A percentile compares a stretch with the other conserved stretches of the same genome.
Evolutionary conservation across 305 asterid species (phyloP).

Genomic region (Withania somnifera): DNA sequence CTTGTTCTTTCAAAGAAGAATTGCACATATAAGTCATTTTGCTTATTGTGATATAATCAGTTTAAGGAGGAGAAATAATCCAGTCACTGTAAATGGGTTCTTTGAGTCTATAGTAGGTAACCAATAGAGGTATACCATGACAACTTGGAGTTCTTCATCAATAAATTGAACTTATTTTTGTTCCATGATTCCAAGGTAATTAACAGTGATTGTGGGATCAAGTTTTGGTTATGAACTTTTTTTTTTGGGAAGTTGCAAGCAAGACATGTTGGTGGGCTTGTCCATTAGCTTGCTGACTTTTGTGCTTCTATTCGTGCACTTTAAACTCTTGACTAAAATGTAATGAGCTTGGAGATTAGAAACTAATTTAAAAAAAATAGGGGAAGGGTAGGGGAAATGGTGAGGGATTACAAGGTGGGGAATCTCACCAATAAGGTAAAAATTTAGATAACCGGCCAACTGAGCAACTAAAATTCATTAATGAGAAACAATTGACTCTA

Average conservation of each 20-base stretch:
- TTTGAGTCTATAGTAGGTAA: constrained; percentile 3
- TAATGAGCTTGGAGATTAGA: background rate
- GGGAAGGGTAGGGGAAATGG: no score
- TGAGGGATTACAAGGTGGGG: no score
- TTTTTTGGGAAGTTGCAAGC: background rate
- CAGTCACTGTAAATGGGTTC: constrained; percentile 23
- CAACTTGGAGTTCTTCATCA: background rate
- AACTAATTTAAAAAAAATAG: no score
- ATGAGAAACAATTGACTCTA: no score
- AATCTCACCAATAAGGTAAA: no score
- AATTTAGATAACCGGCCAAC: no score
- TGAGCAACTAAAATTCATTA: no score
- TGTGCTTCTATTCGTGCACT: background rate
- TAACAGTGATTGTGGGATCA: background rate
- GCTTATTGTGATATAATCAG: constrained; percentile 5
- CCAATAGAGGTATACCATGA: background rate
- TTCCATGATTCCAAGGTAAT: constrained; percentile 21
- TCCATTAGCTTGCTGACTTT: background rate
- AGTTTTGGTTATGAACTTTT: background rate
- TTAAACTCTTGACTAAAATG: background rate
- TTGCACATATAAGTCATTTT: background rate
- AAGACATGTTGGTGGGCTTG: background rate
- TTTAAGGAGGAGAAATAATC: constrained; percentile 5
- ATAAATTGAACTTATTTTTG: constrained; percentile 19
- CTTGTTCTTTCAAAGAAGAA: background rate